Conservation (phyloP, 1,284 basidiomycete genomes). For the Microbotryum intermedium region DNA sequence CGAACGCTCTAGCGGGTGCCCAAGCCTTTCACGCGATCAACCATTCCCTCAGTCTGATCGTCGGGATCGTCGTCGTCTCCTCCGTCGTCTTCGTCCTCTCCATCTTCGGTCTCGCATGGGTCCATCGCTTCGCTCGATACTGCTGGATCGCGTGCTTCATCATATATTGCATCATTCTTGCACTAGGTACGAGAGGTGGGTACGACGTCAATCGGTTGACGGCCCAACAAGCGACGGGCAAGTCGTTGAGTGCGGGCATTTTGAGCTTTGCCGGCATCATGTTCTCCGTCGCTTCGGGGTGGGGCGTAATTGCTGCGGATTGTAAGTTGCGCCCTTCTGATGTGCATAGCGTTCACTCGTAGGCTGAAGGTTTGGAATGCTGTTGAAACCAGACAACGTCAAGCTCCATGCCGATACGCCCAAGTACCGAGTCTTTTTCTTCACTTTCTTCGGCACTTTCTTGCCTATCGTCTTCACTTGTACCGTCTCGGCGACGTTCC, state of each 20-base stretch:
- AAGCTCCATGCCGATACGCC: conserved; percentile 22
- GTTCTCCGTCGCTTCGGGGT: conserved; percentile 19
- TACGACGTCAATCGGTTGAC: conserved; percentile 48
- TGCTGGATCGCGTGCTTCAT: conserved; percentile 53
- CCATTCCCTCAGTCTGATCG: conserved; percentile 40
- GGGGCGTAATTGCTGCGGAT: conserved; percentile 18
- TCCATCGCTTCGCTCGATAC: conserved; percentile 53
- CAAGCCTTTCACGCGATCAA: conserved; percentile 43
- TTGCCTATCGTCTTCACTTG: conserved; percentile 51
- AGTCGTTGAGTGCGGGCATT: conserved; percentile 42
- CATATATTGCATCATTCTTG: conserved; percentile 50
- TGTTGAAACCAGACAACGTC: conserved; percentile 9
- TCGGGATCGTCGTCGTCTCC: conserved; percentile 43
- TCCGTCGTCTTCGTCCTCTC: conserved; percentile 40
- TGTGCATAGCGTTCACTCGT: no score
- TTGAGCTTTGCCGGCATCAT: conserved; percentile 47
- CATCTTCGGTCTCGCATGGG: conserved; percentile 45
- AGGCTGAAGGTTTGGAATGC: no score
- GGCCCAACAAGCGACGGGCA: conserved; percentile 45
- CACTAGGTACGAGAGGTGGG: conserved; percentile 49
- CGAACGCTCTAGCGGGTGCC: conserved; percentile 41
- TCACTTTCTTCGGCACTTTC: conserved; percentile 52
- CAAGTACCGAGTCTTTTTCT: conserved; percentile 32
- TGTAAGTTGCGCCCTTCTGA: neutral
- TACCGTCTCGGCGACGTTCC: conserved; percentile 49